Evolutionary conservation across 345 rosid species (phyloP).

Genomic region (Moringa oleifera): DNA sequence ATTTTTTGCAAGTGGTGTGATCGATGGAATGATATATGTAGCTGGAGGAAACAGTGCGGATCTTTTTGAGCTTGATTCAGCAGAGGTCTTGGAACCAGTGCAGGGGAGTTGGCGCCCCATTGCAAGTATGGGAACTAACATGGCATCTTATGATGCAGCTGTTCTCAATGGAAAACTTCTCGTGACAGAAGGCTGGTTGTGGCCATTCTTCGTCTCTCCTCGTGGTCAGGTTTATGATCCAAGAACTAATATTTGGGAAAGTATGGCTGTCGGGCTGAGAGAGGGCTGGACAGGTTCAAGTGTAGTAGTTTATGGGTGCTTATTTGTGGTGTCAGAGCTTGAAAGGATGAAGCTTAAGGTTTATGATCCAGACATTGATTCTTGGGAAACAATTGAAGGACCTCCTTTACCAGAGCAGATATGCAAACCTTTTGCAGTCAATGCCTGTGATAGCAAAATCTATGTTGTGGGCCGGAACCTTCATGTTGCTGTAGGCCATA

Average conservation of each 20-base stretch:
- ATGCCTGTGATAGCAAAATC: slow-evolving; percentile 47
- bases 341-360: slow-evolving; percentile 95
- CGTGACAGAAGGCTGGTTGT: slow-evolving; percentile 91
- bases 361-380: slow-evolving; percentile 51
- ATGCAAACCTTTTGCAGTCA: slow-evolving; percentile 80
- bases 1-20: slow-evolving; percentile 67
- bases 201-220: slow-evolving; percentile 84
- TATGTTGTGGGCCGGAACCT: slow-evolving; percentile 80
- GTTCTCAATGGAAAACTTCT: slow-evolving; percentile 77
- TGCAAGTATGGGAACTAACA: slow-evolving; percentile 64
- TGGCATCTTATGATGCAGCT: slow-evolving; percentile 81
- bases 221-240: slow-evolving; percentile 92
- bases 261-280: slow-evolving; percentile 66
- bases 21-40: slow-evolving; percentile 68
- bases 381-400: slow-evolving; percentile 72
- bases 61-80: slow-evolving; percentile 64
- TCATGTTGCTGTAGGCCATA: slow-evolving; percentile 60
- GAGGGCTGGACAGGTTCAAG: slow-evolving; percentile 98
- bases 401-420: slow-evolving; percentile 81
- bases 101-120: slow-evolving; percentile 56
- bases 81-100: slow-evolving; percentile 67
- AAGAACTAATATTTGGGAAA: slow-evolving; percentile 59
- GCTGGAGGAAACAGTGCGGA: slow-evolving; percentile 80
- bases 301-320: slow-evolving; percentile 57
- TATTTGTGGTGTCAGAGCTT: slow-evolving; percentile 74